phyloP scores from a whole-genome alignment of 1,284 basidiomycete species.

The Gomphus bonarii region DNA sequence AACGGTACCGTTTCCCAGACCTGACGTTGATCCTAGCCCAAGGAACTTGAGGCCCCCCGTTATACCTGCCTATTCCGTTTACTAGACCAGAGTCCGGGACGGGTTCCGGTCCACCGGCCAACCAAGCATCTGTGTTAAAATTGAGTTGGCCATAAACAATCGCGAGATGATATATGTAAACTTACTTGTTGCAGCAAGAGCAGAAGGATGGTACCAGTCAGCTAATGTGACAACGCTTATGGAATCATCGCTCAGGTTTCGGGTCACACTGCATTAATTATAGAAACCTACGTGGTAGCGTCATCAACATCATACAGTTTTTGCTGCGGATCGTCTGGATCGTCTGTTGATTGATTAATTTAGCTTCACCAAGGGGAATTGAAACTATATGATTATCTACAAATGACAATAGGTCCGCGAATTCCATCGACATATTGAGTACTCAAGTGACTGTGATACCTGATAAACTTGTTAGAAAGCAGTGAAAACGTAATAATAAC shows the following conservation, averaged over 20 bases:
- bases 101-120: slow-evolving; percentile 12
- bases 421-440: slow-evolving; percentile 21
- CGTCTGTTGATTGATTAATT: slow-evolving; percentile 2
- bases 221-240: slow-evolving; percentile 6
- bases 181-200: neutral
- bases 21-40: slow-evolving; percentile 26
- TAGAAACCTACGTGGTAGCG: slow-evolving; percentile 1
- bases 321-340: slow-evolving; percentile 12
- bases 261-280: neutral
- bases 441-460: slow-evolving; percentile 34
- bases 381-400: neutral
- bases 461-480: slow-evolving; percentile 9
- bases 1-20: slow-evolving; percentile 34
- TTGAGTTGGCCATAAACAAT: slow-evolving; percentile 16
- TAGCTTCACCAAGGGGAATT: neutral
- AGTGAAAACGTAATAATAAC: neutral
- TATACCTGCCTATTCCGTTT: slow-evolving; percentile 31
- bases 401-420: slow-evolving; percentile 17
- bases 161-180: neutral
- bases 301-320: slow-evolving; percentile 17
- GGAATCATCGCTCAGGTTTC: neutral
- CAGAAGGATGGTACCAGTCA: slow-evolving; percentile 21
- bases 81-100: slow-evolving; percentile 28
- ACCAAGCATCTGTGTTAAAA: slow-evolving; percentile 12
- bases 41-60: slow-evolving; percentile 24